Evolutionary conservation across 2,329 filamentous ascomycete genomes (phyloP), one percentile per base, ranked within the genome.

Genomic region (Ceratocystis smalleyi): DNA sequence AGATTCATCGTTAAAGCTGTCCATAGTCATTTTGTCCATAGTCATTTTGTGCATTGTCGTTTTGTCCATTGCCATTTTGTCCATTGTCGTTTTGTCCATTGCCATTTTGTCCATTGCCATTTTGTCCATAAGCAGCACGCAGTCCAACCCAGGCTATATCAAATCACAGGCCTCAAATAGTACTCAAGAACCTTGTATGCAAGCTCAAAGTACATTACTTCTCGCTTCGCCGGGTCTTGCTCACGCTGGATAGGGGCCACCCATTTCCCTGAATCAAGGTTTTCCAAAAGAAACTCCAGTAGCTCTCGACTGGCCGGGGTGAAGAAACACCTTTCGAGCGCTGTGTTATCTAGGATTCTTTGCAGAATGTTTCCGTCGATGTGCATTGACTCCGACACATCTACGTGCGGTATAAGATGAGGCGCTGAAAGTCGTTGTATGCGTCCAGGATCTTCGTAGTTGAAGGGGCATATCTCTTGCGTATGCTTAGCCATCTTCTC

Each of bases 291-390:
- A 67, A 78, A 73, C 47, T 72, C 72, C 68, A 86, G 79, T 55
- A 76, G 70, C 30, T 72, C 70, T 3, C 74, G 67, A 19, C 72
- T 72, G 54, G 71, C 71, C 22, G 69, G 71, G 24, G 69, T 70
- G 3, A 64, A 67, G 17, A 79, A 72, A 15, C 82, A 68, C 35
- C 69, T 68, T 68, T 81, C 77, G 22, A 85, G 69, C 0, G 72
- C 72, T 40, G 76, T 75, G 19, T 71, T 74, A 19, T 79, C 74
- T 10, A 84, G 68, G 66, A 84, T 81, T 5, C 79, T 77, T 66
- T 76, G 74, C 51, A 90, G 72, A 43, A 88, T 75, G 68, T 89
- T 84, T 0, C 87, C 87, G 67, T 89, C 78, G 2, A 90, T 76
- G 64, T 89, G 85, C 79, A 83, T 83, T 66, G 74, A 72, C 5